Evolutionary conservation across 805 yeast genomes (phyloP), one percentile per base, ranked within the genome.

Genomic region (Pichia cabralensis): DNA sequence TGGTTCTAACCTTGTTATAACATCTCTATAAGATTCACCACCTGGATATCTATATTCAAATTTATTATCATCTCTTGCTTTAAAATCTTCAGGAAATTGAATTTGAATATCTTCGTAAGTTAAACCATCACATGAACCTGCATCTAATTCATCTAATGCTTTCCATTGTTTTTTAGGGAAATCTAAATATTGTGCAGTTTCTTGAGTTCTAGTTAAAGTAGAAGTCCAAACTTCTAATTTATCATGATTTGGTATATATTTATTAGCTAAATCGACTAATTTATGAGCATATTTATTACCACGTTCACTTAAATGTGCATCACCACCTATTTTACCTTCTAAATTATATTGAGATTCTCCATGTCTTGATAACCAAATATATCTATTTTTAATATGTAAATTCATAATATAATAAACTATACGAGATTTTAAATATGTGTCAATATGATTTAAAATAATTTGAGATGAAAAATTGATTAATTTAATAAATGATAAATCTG

Each of bases 321-420:
- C 96, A 15, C 97, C 98, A 22, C 98, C 98, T 44, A 92, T 83
- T 57, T 85, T 85, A 21, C 96, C 96, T 32, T 86, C 86, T 39
- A 92, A 67, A 56, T 92, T 92, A 61, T 79, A 92, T 53, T 76
- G 77, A 3, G 94, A 80, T 60, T 92, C 98, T 19, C 98, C 98
- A 52, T 92, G 98, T 48, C 98, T 74, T 31, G 95, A 83, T 31
- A 92, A 67, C 89, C 95, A 92, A 41, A 92, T 86, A 43, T 80
- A 72, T 43, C 97, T 71, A 19, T 96, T 95, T 54, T 84, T 83
- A 47, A 86, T 82, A 56, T 88, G 96, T 46, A 92, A 64, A 52
- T 92, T 92, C 96, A 92, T 88, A 27, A 92, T 84, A 54, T 86
- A 92, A 59, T 86, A 92, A 14, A 88, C 96, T 43, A 92, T 86